Percentiles rank a stretch among this genome's conserved stretches.
Evolutionary conservation across 768 basidiomycete species (phyloP).

Genomic region (Psilocybe tampanensis): DNA sequence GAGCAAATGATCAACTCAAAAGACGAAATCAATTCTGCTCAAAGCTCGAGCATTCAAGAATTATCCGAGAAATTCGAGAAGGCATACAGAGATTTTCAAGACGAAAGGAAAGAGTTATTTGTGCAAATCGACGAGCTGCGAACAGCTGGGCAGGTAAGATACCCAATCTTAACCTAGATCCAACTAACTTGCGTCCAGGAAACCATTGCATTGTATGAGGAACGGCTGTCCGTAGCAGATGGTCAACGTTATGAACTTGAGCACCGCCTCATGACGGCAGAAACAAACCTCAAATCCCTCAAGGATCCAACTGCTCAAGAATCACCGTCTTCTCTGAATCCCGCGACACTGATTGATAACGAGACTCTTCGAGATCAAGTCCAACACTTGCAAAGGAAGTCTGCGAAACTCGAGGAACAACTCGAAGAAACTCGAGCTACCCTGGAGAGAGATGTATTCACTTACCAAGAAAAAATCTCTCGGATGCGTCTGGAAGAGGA

Average conservation of each 20-base stretch:
- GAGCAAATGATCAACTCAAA: constrained; percentile 52
- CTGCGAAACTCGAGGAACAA: constrained; percentile 77
- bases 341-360: constrained; percentile 93
- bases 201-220: constrained; percentile 95
- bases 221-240: constrained; percentile 74
- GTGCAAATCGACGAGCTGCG: constrained; percentile 83
- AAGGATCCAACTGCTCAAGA: constrained; percentile 30
- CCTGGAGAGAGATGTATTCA: constrained; percentile 74
- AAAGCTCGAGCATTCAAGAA: constrained; percentile 60
- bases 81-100: constrained; percentile 34
- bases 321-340: constrained; percentile 36
- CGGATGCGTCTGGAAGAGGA: constrained; percentile 78
- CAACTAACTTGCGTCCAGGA: constrained; percentile 50
- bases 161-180: background rate
- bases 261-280: constrained; percentile 57
- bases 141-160: constrained; percentile 80
- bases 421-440: constrained; percentile 75
- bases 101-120: constrained; percentile 69
- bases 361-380: constrained; percentile 89
- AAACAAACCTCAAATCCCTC: constrained; percentile 39
- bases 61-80: constrained; percentile 43
- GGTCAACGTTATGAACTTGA: constrained; percentile 79
- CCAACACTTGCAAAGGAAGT: constrained; percentile 81
- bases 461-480: constrained; percentile 61
- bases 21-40: constrained; percentile 51